Conservation (phyloP, 768 basidiomycete species). For the Coprinopsis cinerea region DNA sequence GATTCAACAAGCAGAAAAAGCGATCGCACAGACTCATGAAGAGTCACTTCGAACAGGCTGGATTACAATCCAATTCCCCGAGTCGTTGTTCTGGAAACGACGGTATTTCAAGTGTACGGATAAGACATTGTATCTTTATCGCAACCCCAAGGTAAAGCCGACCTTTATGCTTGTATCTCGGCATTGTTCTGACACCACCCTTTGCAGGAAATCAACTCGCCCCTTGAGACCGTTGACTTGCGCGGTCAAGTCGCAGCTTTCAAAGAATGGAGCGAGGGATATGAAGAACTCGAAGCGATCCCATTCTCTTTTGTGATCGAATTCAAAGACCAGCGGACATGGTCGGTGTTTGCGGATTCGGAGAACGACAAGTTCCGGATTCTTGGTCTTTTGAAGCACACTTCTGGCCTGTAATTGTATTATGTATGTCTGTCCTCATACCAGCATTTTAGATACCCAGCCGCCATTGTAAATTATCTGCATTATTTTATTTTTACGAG, state of each 20-base stretch:
- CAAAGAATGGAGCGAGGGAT: slow-evolving; percentile 62
- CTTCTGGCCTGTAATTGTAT: slow-evolving; percentile 29
- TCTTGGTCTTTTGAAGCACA: slow-evolving; percentile 40
- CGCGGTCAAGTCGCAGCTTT: slow-evolving; percentile 40
- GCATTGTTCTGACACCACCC: too few species aligned
- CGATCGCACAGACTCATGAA: slow-evolving; percentile 30
- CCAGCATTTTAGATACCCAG: too few species aligned
- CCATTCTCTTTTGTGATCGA: slow-evolving; percentile 62
- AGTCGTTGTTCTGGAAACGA: slow-evolving; percentile 54
- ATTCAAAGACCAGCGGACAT: slow-evolving; percentile 44
- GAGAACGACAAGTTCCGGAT: slow-evolving; percentile 58
- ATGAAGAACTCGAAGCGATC: slow-evolving; percentile 61
- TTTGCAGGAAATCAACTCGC: slow-evolving; percentile 31
- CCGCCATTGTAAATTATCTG: neutral
- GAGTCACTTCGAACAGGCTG: slow-evolving; percentile 42
- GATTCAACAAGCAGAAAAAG: slow-evolving; percentile 39
- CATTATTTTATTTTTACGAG: neutral
- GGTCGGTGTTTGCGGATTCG: slow-evolving; percentile 57
- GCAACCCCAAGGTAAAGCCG: slow-evolving; percentile 47
- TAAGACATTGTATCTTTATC: slow-evolving; percentile 42
- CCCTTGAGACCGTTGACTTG: slow-evolving; percentile 40
- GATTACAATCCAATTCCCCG: slow-evolving; percentile 54
- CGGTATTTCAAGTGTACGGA: slow-evolving; percentile 56
- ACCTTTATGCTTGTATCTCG: too few species aligned
- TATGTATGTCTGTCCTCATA: slow-evolving; percentile 10